These are phyloP conservation scores for Boletus albobrunnescens DNA, from an alignment of 1,284 basidiomycete species.

Conservation along the genomic window DNA sequence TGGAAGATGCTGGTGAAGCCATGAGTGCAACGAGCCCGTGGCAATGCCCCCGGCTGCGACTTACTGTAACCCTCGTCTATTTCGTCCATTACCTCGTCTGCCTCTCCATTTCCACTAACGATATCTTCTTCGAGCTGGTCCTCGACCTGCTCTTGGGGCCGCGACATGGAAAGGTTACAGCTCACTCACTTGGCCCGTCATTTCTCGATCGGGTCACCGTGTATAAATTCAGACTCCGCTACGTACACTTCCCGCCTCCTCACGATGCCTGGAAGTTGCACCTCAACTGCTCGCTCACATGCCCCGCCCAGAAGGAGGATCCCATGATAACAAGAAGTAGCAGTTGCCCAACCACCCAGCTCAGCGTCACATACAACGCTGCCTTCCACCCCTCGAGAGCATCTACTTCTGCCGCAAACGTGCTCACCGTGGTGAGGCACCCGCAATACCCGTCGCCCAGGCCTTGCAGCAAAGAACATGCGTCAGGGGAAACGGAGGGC, in stretches of 20 bases:
- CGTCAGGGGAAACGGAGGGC: conserved; percentile 41
- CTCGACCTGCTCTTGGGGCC: conserved; percentile 42
- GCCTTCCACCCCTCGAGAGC: conserved; percentile 55
- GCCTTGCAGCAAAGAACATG: conserved; percentile 75
- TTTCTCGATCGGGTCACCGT: conserved; percentile 29
- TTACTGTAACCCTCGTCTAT: conserved; percentile 69
- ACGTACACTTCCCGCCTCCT: conserved; percentile 2
- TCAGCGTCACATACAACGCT: conserved; percentile 66
- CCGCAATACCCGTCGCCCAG: conserved; percentile 93
- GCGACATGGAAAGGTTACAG: conserved; percentile 43
- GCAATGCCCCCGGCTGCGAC: conserved; percentile 30
- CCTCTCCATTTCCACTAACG: conserved; percentile 50
- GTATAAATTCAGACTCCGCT: conserved; percentile 31
- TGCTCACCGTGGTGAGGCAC: conserved; percentile 91
- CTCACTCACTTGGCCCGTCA: conserved; percentile 18
- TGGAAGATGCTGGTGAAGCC: conserved; percentile 62
- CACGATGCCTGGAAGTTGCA: conserved; percentile 35
- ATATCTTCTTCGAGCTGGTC: conserved; percentile 51
- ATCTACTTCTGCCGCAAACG: conserved; percentile 81
- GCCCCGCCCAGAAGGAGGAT: conserved; percentile 56
- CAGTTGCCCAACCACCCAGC: conserved; percentile 69
- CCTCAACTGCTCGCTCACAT: conserved; percentile 39
- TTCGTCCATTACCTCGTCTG: conserved; percentile 68
- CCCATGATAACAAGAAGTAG: conserved; percentile 77
- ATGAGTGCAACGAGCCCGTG: conserved; percentile 14